phyloP scores from a whole-genome alignment of 805 yeast genomes.

The Schizosaccharomyces octosporus region DNA sequence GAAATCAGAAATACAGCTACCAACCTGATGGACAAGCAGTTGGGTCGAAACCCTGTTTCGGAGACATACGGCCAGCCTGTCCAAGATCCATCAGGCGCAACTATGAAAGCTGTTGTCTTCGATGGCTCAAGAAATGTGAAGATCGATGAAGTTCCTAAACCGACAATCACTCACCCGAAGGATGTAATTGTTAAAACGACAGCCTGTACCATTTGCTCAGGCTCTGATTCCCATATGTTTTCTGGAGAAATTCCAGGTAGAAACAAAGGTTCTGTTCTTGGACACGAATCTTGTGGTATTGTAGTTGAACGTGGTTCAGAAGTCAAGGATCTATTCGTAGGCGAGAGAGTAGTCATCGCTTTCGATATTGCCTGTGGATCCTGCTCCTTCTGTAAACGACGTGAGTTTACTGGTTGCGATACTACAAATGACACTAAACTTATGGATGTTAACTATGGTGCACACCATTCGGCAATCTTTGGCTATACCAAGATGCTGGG shows the following conservation, averaged over 20 bases:
- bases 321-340: slow-evolving; percentile 17
- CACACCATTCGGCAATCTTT: slow-evolving; percentile 3
- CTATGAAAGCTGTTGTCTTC: slow-evolving; percentile 2
- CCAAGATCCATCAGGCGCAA: slow-evolving; percentile 1
- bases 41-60: not conserved
- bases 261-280: slow-evolving; percentile 20
- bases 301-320: slow-evolving; percentile 19
- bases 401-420: slow-evolving; percentile 8
- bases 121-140: not conserved
- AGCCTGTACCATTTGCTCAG: slow-evolving; percentile 25
- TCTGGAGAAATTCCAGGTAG: slow-evolving; percentile 19
- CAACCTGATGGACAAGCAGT: not conserved
- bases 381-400: slow-evolving; percentile 28
- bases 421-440: not conserved
- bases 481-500: slow-evolving; percentile 5
- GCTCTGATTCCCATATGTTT: slow-evolving; percentile 29
- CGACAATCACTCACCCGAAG: slow-evolving; percentile 7
- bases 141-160: slow-evolving; percentile 6
- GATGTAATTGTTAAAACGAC: slow-evolving; percentile 26
- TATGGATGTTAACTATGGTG: slow-evolving; percentile 1
- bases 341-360: slow-evolving; percentile 24
- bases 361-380: slow-evolving; percentile 36
- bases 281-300: slow-evolving; percentile 20
- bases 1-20: not conserved
- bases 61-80: not conserved